Evolutionary conservation across 768 basidiomycete species (phyloP).

Genomic region (Suillus spraguei): DNA sequence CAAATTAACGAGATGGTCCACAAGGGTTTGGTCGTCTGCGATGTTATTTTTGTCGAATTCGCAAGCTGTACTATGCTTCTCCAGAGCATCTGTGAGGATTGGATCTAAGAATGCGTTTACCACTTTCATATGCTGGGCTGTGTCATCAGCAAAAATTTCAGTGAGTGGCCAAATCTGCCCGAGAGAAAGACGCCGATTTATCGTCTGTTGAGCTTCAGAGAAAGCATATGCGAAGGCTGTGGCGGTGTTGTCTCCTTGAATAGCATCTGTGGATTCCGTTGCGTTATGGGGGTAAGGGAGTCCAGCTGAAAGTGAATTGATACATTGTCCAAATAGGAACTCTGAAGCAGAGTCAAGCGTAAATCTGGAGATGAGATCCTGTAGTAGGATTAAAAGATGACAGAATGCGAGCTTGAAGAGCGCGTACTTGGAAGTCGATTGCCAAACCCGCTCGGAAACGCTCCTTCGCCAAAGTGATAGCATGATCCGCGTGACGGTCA

Average conservation of each 20-base stretch:
- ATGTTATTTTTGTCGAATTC: constrained; percentile 16
- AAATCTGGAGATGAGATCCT: no score
- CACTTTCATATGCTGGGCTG: constrained; percentile 36
- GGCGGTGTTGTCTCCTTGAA: no score
- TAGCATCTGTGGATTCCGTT: no score
- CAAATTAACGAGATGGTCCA: constrained; percentile 42
- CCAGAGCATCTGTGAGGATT: constrained; percentile 39
- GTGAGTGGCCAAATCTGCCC: constrained; percentile 42
- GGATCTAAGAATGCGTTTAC: constrained; percentile 43
- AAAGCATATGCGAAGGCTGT: no score
- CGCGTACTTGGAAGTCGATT: constrained; percentile 68
- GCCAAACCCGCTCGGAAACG: constrained; percentile 50
- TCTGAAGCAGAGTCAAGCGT: no score
- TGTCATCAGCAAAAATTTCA: constrained; percentile 38
- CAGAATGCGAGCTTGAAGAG: no score
- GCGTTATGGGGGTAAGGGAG: no score
- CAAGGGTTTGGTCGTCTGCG: constrained; percentile 39
- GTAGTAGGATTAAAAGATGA: no score
- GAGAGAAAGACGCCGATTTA: constrained; percentile 29
- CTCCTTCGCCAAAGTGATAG: constrained; percentile 44
- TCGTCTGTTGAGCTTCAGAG: constrained; percentile 36
- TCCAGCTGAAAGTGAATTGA: no score
- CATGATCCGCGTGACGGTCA: constrained; percentile 52
- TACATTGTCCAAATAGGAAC: no score
- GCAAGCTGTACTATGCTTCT: constrained; percentile 20